A percentile compares a stretch with the other conserved stretches of the same genome.
Evolutionary conservation across 2,329 filamentous ascomycete species (phyloP).

Genomic region (Trichoderma semiorbis): DNA sequence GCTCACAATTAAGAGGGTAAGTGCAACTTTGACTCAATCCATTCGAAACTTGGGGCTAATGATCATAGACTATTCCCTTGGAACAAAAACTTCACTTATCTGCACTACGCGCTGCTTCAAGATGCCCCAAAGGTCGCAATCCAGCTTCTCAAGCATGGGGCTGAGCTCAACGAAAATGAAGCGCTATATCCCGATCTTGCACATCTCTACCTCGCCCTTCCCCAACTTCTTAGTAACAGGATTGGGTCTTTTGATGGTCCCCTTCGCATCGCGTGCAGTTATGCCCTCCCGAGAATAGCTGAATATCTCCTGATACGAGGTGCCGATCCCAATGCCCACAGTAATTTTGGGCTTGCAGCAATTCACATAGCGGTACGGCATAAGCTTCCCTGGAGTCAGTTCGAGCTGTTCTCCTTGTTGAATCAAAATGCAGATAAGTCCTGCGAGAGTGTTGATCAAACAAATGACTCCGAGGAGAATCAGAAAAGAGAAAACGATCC

Average conservation of each 20-base stretch:
- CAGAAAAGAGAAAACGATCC: background rate
- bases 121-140: slow-evolving; percentile 11
- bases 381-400: slow-evolving; percentile 6
- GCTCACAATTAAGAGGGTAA: slow-evolving; percentile 2
- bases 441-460: background rate
- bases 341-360: slow-evolving; percentile 2
- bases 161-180: background rate
- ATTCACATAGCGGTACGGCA: slow-evolving; percentile 9
- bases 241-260: slow-evolving; percentile 5
- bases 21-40: background rate
- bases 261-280: slow-evolving; percentile 16
- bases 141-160: slow-evolving; percentile 8
- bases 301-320: slow-evolving; percentile 9
- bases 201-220: slow-evolving; percentile 1
- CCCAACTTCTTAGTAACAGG: background rate
- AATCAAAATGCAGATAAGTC: background rate
- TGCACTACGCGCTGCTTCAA: slow-evolving; percentile 10
- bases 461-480: background rate
- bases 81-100: background rate
- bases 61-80: background rate
- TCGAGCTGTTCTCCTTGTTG: background rate
- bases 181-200: slow-evolving; percentile 8
- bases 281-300: slow-evolving; percentile 11
- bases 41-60: background rate
- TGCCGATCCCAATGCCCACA: slow-evolving; percentile 11